Conservation (phyloP, 2,329 filamentous ascomycete species). For the Reticulascus tulasneorum region DNA sequence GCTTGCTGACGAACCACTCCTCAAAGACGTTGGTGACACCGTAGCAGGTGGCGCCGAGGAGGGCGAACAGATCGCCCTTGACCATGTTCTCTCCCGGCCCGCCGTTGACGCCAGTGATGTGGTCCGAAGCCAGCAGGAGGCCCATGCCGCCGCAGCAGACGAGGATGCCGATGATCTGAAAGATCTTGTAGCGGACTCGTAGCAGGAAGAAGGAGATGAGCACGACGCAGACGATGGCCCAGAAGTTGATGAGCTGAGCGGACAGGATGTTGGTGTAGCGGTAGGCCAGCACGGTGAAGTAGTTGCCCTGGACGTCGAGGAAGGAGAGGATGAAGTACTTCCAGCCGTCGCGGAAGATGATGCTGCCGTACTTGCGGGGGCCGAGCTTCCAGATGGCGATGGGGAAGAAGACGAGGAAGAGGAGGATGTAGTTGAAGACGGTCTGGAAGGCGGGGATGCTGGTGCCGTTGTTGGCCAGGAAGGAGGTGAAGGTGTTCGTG, state of each 20-base stretch:
- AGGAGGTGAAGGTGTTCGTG: conserved; percentile 84
- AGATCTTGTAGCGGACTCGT: conserved; percentile 81
- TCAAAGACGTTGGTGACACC: conserved; percentile 88
- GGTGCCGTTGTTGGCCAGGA: conserved; percentile 63
- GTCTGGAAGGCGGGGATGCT: conserved; percentile 94
- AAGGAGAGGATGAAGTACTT: conserved; percentile 91
- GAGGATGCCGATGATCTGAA: conserved; percentile 82
- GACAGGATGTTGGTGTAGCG: conserved; percentile 87
- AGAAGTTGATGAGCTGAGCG: conserved; percentile 96
- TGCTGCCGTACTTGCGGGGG: conserved; percentile 59
- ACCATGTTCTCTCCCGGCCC: conserved; percentile 67
- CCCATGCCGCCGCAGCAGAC: conserved; percentile 90
- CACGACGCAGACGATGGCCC: conserved; percentile 93
- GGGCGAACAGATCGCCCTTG: conserved; percentile 89
- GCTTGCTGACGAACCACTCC: conserved; percentile 86
- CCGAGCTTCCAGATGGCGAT: conserved; percentile 79
- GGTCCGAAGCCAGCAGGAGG: conserved; percentile 80
- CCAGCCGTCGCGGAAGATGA: conserved; percentile 75
- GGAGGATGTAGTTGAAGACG: conserved; percentile 87
- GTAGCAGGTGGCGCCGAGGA: conserved; percentile 87
- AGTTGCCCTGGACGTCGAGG: conserved; percentile 94
- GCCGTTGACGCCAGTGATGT: conserved; percentile 72
- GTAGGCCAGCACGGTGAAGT: conserved; percentile 95
- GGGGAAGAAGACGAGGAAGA: conserved; percentile 76
- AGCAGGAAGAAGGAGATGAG: conserved; percentile 78